phyloP scores from a whole-genome alignment of 2,329 filamentous ascomycete species.

The Diaporthe longicolla region DNA sequence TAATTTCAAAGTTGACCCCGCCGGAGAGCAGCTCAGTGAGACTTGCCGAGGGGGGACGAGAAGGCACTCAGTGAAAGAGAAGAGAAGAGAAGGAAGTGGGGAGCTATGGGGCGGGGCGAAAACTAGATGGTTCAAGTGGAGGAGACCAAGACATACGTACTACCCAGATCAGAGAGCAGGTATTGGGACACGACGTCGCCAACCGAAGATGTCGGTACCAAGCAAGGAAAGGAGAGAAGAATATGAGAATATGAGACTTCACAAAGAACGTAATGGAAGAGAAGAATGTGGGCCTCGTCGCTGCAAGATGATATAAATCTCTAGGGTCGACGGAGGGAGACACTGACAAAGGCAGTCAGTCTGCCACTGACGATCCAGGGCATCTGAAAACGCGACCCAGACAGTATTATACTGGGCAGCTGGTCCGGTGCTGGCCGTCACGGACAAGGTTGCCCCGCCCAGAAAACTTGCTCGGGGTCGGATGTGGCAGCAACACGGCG shows the following conservation, averaged over 20 bases:
- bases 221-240: not conserved
- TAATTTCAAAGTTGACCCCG: not conserved
- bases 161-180: conserved; percentile 9
- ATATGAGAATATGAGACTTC: not conserved
- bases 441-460: conserved; percentile 36
- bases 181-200: conserved; percentile 1
- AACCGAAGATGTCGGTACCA: not conserved
- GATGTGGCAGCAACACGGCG: conserved; percentile 37
- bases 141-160: conserved; percentile 17
- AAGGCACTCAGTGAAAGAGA: not conserved
- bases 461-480: conserved; percentile 28
- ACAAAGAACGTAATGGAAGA: conserved; percentile 19
- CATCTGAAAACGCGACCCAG: conserved; percentile 35
- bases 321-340: conserved; percentile 4
- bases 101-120: not conserved
- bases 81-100: not conserved
- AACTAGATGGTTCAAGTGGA: not conserved
- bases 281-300: conserved; percentile 1
- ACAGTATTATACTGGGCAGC: conserved; percentile 35
- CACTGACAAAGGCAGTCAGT: conserved; percentile 19
- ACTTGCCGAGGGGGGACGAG: not conserved
- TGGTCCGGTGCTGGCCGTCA: conserved; percentile 23
- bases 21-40: not conserved
- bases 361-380: conserved; percentile 13
- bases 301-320: conserved; percentile 22